Conservation (phyloP, 2,329 filamentous ascomycete species). For the Aureobasidium namibiae region DNA sequence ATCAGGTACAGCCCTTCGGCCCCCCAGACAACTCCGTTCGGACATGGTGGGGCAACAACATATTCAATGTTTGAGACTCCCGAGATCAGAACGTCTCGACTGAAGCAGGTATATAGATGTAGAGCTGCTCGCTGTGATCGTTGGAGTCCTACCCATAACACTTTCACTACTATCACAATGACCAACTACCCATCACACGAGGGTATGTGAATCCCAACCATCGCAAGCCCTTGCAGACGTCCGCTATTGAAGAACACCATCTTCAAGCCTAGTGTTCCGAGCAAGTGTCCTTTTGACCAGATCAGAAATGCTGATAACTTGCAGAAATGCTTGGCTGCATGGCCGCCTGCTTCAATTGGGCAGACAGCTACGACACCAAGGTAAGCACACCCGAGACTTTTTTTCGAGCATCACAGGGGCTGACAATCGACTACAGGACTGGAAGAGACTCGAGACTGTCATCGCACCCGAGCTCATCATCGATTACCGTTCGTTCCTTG, state of each 20-base stretch:
- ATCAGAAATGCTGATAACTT: slow-evolving; percentile 4
- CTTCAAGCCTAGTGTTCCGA: background rate
- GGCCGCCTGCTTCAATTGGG: slow-evolving; percentile 42
- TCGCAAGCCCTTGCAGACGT: background rate
- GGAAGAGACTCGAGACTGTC: slow-evolving; percentile 50
- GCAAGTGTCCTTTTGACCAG: background rate
- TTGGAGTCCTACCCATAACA: background rate
- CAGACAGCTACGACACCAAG: slow-evolving; percentile 58
- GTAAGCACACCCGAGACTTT: slow-evolving; percentile 16
- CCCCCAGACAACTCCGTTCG: slow-evolving; percentile 10
- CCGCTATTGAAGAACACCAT: background rate
- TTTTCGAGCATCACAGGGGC: background rate
- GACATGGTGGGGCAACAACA: slow-evolving; percentile 6
- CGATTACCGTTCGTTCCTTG: slow-evolving; percentile 56
- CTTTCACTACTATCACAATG: background rate
- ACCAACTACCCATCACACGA: slow-evolving; percentile 15
- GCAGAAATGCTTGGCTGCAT: slow-evolving; percentile 30
- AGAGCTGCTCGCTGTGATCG: background rate
- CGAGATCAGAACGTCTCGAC: background rate
- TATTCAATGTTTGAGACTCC: slow-evolving; percentile 1
- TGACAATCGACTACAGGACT: slow-evolving; percentile 34
- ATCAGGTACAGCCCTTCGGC: slow-evolving; percentile 9
- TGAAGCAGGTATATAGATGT: slow-evolving; percentile 6
- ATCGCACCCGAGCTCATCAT: slow-evolving; percentile 57
- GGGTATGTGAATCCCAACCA: slow-evolving; percentile 8